Evolutionary conservation across 768 basidiomycete genomes (phyloP), one percentile per base, ranked within the genome.

Genomic region (Coprinopsis cinerea): DNA sequence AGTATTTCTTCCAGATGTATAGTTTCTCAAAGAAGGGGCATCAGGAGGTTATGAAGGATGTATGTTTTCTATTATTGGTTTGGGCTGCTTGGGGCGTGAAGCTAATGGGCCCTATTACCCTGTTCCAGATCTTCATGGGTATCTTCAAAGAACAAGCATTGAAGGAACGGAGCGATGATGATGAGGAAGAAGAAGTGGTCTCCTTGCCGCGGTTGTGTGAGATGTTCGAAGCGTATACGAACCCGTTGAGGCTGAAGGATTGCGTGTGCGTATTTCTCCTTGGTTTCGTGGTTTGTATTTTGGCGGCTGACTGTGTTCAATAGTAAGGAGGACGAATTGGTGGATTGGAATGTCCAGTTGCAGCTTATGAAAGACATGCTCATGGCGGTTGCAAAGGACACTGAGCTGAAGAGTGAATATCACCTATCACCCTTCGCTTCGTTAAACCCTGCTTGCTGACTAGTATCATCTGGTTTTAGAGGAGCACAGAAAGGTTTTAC

Each of bases 1-100:
- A 84, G 2, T 88, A 86, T 63, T 95, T 95, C 73, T 83, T 94
- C 67, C 87, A 82, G 1, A 81, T 83, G 0, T 96, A 86, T 60
- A 88, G 88, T 64, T 90, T 83, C 65, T 89, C 90, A n/a, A 83
- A 85, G 0, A 63, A 77, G 4, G 57, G 57, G 18, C 89, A 94
- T 58, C 93, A 96, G 64, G 64, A 75, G 15, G 65, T 77, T n/a
- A 83, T 96, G 74, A 76, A 71, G 34, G 62, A 66, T 53, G 75
- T 76, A 51, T 23, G 66, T 53, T 11, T 14, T 34, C 26, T 35
- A 26, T 3, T 36, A 18, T n/a, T n/a, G n/a, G n/a, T 26, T n/a
- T 9, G 17, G 32, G 23, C 14, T 28, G 43, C 43, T 20, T 11
- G 24, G 36, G 18, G 25, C 3, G 11, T 13, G 9, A 26, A 25